Conservation (phyloP, 208 protist species). For the Crithidia fasciculata region DNA sequence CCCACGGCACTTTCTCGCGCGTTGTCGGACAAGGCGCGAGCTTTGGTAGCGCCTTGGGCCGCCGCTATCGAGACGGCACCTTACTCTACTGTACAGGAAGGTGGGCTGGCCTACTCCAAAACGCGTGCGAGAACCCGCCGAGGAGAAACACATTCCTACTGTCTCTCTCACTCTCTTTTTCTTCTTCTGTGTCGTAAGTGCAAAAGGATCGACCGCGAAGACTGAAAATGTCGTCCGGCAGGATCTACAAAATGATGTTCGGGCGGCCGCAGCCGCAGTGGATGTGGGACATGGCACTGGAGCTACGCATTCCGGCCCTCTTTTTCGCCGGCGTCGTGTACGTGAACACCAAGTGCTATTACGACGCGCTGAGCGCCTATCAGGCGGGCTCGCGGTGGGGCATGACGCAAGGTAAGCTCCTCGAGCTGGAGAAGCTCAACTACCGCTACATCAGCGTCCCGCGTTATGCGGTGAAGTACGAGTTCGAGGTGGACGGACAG, state of each 20-base stretch:
- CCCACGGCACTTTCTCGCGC: too few species aligned
- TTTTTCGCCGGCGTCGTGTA: slow-evolving; percentile 66
- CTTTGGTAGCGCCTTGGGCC: too few species aligned
- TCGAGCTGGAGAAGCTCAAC: slow-evolving; percentile 87
- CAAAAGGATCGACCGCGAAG: background rate
- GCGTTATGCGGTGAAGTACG: slow-evolving; percentile 84
- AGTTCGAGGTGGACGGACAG: slow-evolving; percentile 86
- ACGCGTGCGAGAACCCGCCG: too few species aligned
- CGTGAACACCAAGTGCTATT: slow-evolving; percentile 84
- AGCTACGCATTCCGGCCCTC: slow-evolving; percentile 77
- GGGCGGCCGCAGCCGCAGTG: slow-evolving; percentile 84
- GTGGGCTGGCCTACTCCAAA: too few species aligned
- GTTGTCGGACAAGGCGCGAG: too few species aligned
- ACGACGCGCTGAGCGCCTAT: slow-evolving; percentile 73
- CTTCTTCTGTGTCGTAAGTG: background rate
- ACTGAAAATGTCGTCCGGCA: slow-evolving; percentile 57
- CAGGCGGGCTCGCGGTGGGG: slow-evolving; percentile 72
- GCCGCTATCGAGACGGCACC: too few species aligned
- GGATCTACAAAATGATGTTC: slow-evolving; percentile 72
- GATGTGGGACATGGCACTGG: slow-evolving; percentile 88
- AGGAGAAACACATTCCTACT: background rate
- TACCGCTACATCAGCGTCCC: slow-evolving; percentile 89
- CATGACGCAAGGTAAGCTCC: slow-evolving; percentile 73
- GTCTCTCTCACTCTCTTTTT: background rate
- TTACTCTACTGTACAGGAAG: too few species aligned